These are phyloP conservation scores for Geotrichum siamense DNA, from an alignment of 1,139 yeast genomes.

Conservation along the genomic window DNA sequence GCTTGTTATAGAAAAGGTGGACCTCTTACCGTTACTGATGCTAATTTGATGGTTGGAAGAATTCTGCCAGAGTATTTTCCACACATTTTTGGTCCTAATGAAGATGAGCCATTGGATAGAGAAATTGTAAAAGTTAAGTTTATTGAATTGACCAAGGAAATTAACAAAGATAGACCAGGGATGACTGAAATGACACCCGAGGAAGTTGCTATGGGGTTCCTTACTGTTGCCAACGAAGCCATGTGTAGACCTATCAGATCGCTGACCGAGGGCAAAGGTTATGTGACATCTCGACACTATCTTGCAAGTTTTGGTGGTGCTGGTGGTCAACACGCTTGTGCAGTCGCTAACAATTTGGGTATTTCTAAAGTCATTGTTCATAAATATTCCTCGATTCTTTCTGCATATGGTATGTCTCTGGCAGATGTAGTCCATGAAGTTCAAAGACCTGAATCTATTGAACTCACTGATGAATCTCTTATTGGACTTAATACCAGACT, in stretches of 20 bases:
- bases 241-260: constrained; percentile 48
- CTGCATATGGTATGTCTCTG: constrained; percentile 48
- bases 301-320: constrained; percentile 50
- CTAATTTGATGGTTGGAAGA: constrained; percentile 46
- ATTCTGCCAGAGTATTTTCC: constrained; percentile 47
- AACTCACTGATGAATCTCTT: constrained; percentile 33
- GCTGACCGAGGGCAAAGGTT: constrained; percentile 47
- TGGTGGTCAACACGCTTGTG: constrained; percentile 49
- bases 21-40: constrained; percentile 51
- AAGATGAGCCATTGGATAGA: constrained; percentile 42
- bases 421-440: constrained; percentile 53
- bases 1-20: constrained; percentile 54
- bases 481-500: constrained; percentile 35
- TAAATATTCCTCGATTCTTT: constrained; percentile 43
- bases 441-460: constrained; percentile 46
- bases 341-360: constrained; percentile 42
- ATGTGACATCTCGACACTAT: constrained; percentile 38
- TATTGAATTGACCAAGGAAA: constrained; percentile 37
- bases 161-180: constrained; percentile 36
- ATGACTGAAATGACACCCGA: constrained; percentile 34
- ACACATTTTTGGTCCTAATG: constrained; percentile 48
- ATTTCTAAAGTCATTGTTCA: constrained; percentile 42
- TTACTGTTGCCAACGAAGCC: constrained; percentile 45
- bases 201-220: constrained; percentile 45
- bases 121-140: constrained; percentile 40